Evolutionary conservation across 1,284 basidiomycete genomes (phyloP).

Genomic region (Pyrrhoderma lamaoense): DNA sequence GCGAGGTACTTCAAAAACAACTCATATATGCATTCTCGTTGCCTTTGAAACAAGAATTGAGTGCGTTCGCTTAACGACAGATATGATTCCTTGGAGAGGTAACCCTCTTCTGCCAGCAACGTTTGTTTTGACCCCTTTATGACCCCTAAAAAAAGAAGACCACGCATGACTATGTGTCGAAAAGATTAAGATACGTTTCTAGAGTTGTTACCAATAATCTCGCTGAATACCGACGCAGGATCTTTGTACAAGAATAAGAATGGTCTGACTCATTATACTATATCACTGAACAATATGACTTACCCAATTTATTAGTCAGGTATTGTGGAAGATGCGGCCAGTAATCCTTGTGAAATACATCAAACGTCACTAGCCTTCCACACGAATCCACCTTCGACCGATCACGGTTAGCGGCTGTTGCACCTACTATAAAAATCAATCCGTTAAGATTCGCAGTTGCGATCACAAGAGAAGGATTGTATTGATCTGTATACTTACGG

Average conservation of each 20-base stretch:
- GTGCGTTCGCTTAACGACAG: constrained; percentile 40
- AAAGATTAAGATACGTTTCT: too few relatives aligned
- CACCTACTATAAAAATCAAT: not conserved
- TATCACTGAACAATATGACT: not conserved
- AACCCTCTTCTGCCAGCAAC: constrained; percentile 28
- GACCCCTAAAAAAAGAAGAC: constrained; percentile 37
- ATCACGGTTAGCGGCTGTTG: not conserved
- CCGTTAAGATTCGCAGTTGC: too few relatives aligned
- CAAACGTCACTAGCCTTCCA: constrained; percentile 38
- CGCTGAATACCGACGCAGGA: constrained; percentile 57
- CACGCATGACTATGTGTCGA: too few relatives aligned
- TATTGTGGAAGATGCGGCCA: constrained; percentile 58
- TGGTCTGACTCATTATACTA: too few relatives aligned
- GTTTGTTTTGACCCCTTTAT: constrained; percentile 60
- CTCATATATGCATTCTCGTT: constrained; percentile 42
- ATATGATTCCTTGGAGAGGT: constrained; percentile 41
- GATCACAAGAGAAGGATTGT: too few relatives aligned
- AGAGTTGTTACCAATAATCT: constrained; percentile 51
- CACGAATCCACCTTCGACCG: constrained; percentile 24
- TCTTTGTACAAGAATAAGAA: constrained; percentile 34
- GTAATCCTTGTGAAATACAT: constrained; percentile 45
- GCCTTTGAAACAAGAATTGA: constrained; percentile 46
- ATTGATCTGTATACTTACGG: constrained; percentile 6
- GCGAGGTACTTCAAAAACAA: constrained; percentile 50
- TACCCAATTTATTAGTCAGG: constrained; percentile 50